Base-by-base conservation (phyloP, 129 eudicot genomes). In the Arctium minus region DNA sequence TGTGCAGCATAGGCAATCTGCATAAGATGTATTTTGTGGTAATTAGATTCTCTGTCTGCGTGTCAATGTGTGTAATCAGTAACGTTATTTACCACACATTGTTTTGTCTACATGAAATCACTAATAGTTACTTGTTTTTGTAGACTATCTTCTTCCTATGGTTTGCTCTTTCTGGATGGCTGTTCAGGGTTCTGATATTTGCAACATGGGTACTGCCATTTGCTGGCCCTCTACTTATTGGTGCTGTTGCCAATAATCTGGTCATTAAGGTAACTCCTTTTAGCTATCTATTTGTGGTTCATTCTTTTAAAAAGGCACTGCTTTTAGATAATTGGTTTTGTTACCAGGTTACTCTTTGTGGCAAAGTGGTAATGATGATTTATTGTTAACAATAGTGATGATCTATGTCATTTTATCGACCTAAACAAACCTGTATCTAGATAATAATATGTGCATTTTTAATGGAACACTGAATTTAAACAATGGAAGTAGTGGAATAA, bases 121-220 rank as follows among this genome's bases (percentile, higher is more conserved):
- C 69, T 84, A 1, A 73, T 29, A 6, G 3, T 17, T 44, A 50
- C 44, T 74, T 64, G 12, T 80, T 22, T 80, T 13, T 89, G 86
- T 78, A 96, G 99, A 90, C 98, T 17, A 77, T 93, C 85, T 90
- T 93, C 87, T 92, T 96, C 84, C 64, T 96, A 10, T 96, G 98
- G 99, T 92, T 93, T 86, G 97, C 96, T 13, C 89, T 93, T 53
- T 96, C 99, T 11, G 98, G 99, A 77, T 96, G 99, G 98, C 88
- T 93, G 68, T 89, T 96, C 78, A 92, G 98, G 53, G 29, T 89
- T 78, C 50, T 90, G 79, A 85, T 93, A 78, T 76, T 96, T 76
- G 90, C 94, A 42, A 89, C 92, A 68, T 96, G 96, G 92, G 94
- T 96, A 15, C 82, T 93, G 39, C 98, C 99, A 3, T 70, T 96